Conservation (phyloP, 208 protist species). For the Leishmania aethiopica region DNA sequence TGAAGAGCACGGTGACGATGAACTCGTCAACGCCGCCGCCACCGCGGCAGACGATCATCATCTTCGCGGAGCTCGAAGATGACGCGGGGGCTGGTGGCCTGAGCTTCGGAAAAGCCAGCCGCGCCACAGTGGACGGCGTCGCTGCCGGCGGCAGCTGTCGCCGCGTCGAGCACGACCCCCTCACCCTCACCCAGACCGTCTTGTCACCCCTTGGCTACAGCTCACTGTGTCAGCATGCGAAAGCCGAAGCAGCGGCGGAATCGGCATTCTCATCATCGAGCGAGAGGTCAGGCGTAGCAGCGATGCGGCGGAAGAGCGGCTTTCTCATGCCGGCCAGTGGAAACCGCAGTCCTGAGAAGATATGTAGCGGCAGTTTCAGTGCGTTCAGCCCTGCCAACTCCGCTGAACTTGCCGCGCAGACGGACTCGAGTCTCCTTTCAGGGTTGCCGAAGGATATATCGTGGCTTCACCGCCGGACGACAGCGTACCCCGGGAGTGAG, state of each 20-base stretch:
- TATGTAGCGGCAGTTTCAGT: neutral
- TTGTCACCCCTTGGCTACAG: constrained; percentile 29
- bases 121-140: neutral
- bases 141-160: neutral
- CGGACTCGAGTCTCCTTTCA: neutral
- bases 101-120: neutral
- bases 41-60: constrained; percentile 40
- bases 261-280: neutral
- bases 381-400: neutral
- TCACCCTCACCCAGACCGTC: constrained; percentile 22
- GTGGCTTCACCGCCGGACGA: neutral
- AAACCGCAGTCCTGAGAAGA: neutral
- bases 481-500: neutral
- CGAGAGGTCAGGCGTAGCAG: too few relatives aligned
- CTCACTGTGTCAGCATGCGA: constrained; percentile 17
- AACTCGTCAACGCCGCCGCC: constrained; percentile 2
- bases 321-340: neutral
- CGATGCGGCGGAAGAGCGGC: neutral
- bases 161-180: neutral
- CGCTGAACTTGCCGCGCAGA: neutral
- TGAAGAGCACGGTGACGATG: neutral
- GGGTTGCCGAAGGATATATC: neutral
- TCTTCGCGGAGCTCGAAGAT: constrained; percentile 50
- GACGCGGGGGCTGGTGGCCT: neutral
- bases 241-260: constrained; percentile 2